Conservation (phyloP, 805 yeast species). For the Starmerella kuoi region DNA sequence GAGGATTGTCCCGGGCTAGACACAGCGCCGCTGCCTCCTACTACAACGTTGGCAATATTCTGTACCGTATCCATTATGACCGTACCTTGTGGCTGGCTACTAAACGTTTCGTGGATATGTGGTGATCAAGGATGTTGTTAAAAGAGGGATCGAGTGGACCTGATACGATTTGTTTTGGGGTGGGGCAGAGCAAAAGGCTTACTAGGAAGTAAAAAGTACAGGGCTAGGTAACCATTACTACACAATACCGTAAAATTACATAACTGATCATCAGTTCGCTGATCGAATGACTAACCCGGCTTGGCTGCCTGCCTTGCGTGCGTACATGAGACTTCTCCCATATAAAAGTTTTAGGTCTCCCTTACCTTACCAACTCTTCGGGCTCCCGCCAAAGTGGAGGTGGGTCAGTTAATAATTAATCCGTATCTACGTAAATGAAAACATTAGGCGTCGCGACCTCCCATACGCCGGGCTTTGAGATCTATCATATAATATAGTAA, state of each 20-base stretch:
- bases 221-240: background rate
- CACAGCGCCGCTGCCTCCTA: background rate
- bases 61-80: conserved; percentile 21
- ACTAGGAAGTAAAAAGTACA: background rate
- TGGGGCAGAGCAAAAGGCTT: too few species aligned
- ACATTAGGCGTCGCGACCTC: too few species aligned
- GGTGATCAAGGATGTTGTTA: conserved; percentile 6
- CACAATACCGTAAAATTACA: background rate
- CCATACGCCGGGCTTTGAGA: too few species aligned
- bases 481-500: too few species aligned
- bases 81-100: conserved; percentile 16
- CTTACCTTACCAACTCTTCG: too few species aligned
- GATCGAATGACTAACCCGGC: too few species aligned
- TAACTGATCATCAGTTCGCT: conserved; percentile 2
- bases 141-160: background rate
- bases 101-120: conserved; percentile 17
- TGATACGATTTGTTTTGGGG: conserved; percentile 12
- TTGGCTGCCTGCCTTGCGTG: too few species aligned
- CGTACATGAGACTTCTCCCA: too few species aligned
- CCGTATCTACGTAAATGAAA: too few species aligned
- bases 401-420: too few species aligned
- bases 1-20: background rate
- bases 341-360: too few species aligned
- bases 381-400: too few species aligned
- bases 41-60: conserved; percentile 16